Evolutionary conservation across 108 stramenopile genomes (phyloP).

Genomic region (Skeletonema grethae): DNA sequence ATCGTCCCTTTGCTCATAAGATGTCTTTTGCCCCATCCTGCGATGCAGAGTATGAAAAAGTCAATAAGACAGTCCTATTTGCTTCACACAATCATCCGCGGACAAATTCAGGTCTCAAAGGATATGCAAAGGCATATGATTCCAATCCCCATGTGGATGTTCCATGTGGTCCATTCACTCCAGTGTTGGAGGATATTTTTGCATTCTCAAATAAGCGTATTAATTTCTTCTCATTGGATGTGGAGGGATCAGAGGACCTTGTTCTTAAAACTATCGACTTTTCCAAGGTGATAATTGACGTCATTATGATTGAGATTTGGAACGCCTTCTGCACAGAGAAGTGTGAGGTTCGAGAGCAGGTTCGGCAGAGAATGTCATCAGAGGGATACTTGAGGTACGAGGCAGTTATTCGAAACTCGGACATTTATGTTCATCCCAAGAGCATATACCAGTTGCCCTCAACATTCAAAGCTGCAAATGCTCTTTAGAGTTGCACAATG

Average conservation of each 20-base stretch:
- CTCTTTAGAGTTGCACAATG: too few relatives aligned
- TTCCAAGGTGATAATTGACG: conserved; percentile 42
- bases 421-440: conserved; percentile 45
- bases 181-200: conserved; percentile 51
- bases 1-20: conserved; percentile 53
- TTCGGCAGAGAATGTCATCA: conserved; percentile 26
- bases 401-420: conserved; percentile 18
- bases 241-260: conserved; percentile 62
- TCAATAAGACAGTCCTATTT: conserved; percentile 30
- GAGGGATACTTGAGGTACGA: conserved; percentile 38
- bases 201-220: conserved; percentile 18
- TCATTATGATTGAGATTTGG: conserved; percentile 61
- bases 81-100: conserved; percentile 33
- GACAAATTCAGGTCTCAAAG: conserved; percentile 53
- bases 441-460: background rate
- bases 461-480: background rate
- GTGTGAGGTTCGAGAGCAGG: conserved; percentile 26
- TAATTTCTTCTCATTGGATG: conserved; percentile 68
- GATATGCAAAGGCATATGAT: conserved; percentile 27
- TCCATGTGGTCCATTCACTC: conserved; percentile 57
- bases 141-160: conserved; percentile 41
- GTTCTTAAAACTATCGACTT: conserved; percentile 68
- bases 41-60: conserved; percentile 7
- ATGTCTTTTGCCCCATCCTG: conserved; percentile 62
- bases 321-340: conserved; percentile 42